Base-by-base conservation (phyloP, 805 yeast genomes). In the Candida morakotiae region DNA sequence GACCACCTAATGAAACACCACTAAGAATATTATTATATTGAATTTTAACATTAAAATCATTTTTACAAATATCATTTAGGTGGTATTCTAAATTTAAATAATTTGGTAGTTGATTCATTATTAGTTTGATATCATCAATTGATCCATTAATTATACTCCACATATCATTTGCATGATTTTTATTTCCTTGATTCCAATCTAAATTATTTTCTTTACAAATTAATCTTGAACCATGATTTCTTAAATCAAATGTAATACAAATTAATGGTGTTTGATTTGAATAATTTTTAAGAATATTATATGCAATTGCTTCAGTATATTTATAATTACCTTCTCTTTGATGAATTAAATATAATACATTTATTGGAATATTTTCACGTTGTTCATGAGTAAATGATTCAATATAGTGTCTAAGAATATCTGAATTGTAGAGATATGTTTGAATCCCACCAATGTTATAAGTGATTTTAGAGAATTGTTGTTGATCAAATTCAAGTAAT, bases 1-100 rank as follows among this genome's bases (percentile, higher is more conserved):
- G 82, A 0, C 77, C 84, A 2, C 83, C 83, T 31, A 77, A 59
- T 0, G 82, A 75, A 28, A 62, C 62, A 1, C 84, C 85, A 9
- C 67, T 47, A 20, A 73, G 53, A 29, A 71, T 62, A 50, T 69
- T 69, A 40, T 34, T 53, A 50, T 38, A 62, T 36, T 47, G 45
- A 33, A 67, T 41, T 17, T 46, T 37, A n/a, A 50, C 42, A 2
- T 27, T 20, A 5, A 49, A 50, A 24, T 42, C 38, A 19, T 46
- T 47, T 22, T 46, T 49, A 28, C 41, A 33, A 10, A 38, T 35
- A 4, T 30, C 20, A 13, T 36, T 28, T 26, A 56, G 48, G 28
- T 45, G 52, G 31, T 47, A 54, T 14, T 63, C 67, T 39, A 64
- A 55, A 31, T 61, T 52, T 27, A 67, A 55, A 47, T 52, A 65